phyloP scores from a whole-genome alignment of 768 basidiomycete species.

The Suillus alpinus region DNA sequence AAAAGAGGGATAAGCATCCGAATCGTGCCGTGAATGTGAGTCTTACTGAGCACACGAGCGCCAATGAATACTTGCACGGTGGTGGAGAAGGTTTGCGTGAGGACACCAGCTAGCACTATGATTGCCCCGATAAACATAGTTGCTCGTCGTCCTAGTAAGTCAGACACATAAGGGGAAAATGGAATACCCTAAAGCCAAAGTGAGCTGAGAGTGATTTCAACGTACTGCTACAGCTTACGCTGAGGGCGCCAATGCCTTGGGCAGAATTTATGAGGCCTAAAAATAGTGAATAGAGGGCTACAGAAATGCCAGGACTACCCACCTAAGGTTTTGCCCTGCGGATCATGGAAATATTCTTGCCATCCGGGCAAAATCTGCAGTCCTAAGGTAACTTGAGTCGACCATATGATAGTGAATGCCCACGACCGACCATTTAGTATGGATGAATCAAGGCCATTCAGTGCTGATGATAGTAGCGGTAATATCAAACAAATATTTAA shows the following conservation, averaged over 20 bases:
- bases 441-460: constrained; percentile 71
- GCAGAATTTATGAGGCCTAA: constrained; percentile 66
- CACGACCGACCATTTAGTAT: constrained; percentile 47
- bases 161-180: constrained; percentile 59
- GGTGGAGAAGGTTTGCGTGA: constrained; percentile 47
- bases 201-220: not conserved
- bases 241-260: constrained; percentile 55
- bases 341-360: constrained; percentile 53
- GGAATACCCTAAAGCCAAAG: constrained; percentile 47
- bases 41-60: constrained; percentile 44
- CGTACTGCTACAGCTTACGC: constrained; percentile 29
- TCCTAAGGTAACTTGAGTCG: constrained; percentile 40
- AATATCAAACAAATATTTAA: constrained; percentile 59
- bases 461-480: constrained; percentile 61
- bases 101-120: constrained; percentile 65
- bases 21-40: not conserved
- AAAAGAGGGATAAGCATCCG: not conserved
- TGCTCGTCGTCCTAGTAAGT: constrained; percentile 57
- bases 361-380: constrained; percentile 67
- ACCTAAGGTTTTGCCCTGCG: constrained; percentile 53
- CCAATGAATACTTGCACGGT: constrained; percentile 53
- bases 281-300: not conserved
- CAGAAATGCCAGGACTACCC: not conserved
- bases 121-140: constrained; percentile 59
- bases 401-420: constrained; percentile 13